Base-by-base conservation (phyloP, 805 yeast species). In the Myxozyma kluyveri region DNA sequence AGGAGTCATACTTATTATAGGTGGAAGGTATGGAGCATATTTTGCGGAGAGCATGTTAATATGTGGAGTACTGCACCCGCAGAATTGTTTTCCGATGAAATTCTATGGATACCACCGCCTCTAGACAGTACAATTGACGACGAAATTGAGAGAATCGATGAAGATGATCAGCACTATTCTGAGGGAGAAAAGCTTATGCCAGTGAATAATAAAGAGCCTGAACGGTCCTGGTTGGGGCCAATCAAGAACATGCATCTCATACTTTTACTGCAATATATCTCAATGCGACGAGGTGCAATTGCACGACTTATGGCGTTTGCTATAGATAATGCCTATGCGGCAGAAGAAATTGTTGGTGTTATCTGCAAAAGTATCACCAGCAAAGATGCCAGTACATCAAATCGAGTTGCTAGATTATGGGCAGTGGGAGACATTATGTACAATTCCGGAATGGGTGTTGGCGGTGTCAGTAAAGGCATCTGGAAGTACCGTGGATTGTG, bases 231-330 rank as follows among this genome's bases (percentile, higher is more conserved):
- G 56, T 59, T 63, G 1, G 66, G 65, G 3, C 36, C 49, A 9
- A 24, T 54, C 14, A 42, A 41, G 12, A 31, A 42, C 29, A 42
- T 49, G 21, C 67, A 64, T 41, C 48, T 65, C 42, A 47, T 45
- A 23, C 44, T 64, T 21, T 60, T 65, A 18, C 50, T 63, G 24
- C 61, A 57, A 47, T 57, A 62, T 45, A 50, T 57, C n/a, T 52
- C 65, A 21, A 46, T 49, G 46, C 52, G 64, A 9, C 54, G 68
- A 22, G 67, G 66, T 6, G 50, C 63, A 4, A 62, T 65, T 14
- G 68, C 68, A 7, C 51, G 67, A 10, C 56, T 63, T 14, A 63
- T 61, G 64, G 67, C 62, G 24, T 65, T 65, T 56, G 65, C 64
- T 12, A 47, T 65, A 17, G 58, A 54, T 19, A 56, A 64, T 33